Evolutionary conservation across 306 rosid species (phyloP).

Genomic region (Vigna angularis): DNA sequence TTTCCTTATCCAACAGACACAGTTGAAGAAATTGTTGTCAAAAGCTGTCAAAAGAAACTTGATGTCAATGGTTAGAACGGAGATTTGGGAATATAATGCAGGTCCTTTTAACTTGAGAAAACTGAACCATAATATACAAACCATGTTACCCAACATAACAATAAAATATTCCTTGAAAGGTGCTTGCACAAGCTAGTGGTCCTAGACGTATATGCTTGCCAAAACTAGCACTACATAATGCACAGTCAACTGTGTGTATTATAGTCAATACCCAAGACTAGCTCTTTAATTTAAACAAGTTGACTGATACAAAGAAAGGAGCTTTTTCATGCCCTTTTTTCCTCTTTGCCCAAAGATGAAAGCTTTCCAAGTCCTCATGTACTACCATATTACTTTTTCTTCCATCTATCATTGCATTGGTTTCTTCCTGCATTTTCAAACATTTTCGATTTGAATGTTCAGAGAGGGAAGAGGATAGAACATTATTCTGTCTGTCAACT

Average conservation of each 20-base stretch:
- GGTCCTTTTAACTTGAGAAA: constrained; percentile 36
- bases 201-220: constrained; percentile 48
- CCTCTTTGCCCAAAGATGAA: constrained; percentile 41
- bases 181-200: constrained; percentile 46
- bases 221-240: constrained; percentile 45
- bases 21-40: constrained; percentile 12
- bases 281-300: constrained; percentile 32
- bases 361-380: not conserved
- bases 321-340: constrained; percentile 29
- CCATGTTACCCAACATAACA: constrained; percentile 41
- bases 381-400: constrained; percentile 20
- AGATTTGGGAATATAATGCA: constrained; percentile 22
- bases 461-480: not conserved
- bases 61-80: constrained; percentile 5
- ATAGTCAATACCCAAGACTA: constrained; percentile 45
- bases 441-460: constrained; percentile 27
- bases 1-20: constrained; percentile 24
- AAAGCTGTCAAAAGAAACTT: not conserved
- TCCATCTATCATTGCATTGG: not conserved
- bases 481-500: not conserved
- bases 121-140: constrained; percentile 10
- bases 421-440: constrained; percentile 31
- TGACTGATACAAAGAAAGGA: constrained; percentile 40
- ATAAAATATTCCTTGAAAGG: constrained; percentile 43
- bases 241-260: constrained; percentile 36